Conservation (phyloP, 352 stramenopile species). For the Globisporangium irregulare region DNA sequence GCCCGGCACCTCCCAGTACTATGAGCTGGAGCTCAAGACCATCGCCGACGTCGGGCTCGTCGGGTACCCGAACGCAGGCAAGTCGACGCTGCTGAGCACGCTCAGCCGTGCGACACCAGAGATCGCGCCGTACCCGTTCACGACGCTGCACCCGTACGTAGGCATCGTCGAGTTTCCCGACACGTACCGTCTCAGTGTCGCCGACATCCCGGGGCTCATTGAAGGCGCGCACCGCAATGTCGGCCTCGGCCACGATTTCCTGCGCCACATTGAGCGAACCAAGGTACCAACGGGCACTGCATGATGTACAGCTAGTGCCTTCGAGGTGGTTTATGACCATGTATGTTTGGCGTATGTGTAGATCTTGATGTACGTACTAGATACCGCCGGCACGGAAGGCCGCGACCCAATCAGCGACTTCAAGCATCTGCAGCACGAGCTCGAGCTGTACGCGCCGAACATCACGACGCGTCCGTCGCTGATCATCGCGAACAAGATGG, state of each 20-base stretch:
- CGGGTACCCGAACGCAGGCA: conserved; percentile 99
- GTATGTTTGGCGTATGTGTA: conserved; percentile 15
- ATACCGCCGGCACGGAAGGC: conserved; percentile 76
- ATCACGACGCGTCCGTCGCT: conserved; percentile 84
- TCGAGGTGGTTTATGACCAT: conserved; percentile 2
- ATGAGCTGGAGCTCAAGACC: conserved; percentile 97
- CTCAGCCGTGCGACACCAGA: conserved; percentile 92
- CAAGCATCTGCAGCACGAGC: conserved; percentile 72
- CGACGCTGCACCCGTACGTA: conserved; percentile 95
- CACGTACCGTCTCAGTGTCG: conserved; percentile 90
- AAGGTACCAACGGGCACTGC: conserved; percentile 42
- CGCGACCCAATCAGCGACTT: conserved; percentile 78
- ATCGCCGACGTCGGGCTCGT: conserved; percentile 98
- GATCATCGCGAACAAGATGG: conserved; percentile 90
- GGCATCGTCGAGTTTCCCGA: conserved; percentile 95
- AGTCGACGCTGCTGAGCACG: conserved; percentile 93
- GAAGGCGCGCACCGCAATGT: conserved; percentile 93
- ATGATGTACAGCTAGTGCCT: background rate
- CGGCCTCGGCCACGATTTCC: conserved; percentile 98
- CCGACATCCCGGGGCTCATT: conserved; percentile 88
- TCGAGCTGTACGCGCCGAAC: conserved; percentile 84
- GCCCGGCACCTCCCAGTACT: conserved; percentile 91
- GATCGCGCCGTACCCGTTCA: conserved; percentile 98
- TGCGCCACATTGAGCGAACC: conserved; percentile 98
- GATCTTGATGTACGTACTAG: conserved; percentile 86